phyloP scores from a whole-genome alignment of 2,329 filamentous ascomycete genomes.

The Cladosporium sp. region DNA sequence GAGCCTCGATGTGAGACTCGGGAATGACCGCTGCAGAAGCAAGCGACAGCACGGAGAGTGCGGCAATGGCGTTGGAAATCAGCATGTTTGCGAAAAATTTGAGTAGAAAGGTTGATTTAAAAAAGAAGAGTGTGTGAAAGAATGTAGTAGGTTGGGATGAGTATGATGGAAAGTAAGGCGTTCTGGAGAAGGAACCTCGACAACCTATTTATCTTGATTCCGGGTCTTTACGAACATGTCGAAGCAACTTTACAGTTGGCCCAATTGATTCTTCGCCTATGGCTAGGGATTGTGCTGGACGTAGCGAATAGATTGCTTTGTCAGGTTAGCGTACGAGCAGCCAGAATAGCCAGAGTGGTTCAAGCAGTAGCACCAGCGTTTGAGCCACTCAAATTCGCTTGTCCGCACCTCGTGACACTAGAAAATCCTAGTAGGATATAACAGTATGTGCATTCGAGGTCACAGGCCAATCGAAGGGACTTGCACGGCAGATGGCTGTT shows the following conservation, averaged over 20 bases:
- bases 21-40: constrained; percentile 17
- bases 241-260: background rate
- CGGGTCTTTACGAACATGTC: background rate
- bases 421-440: background rate
- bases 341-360: constrained; percentile 6
- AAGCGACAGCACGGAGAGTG: constrained; percentile 18
- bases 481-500: background rate
- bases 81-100: constrained; percentile 13
- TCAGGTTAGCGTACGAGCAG: background rate
- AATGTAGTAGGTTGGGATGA: background rate
- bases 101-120: background rate
- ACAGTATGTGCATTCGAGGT: background rate
- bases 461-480: background rate
- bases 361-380: background rate
- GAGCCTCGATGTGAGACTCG: constrained; percentile 12
- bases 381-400: background rate
- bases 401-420: constrained; percentile 3
- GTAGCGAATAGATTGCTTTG: constrained; percentile 12
- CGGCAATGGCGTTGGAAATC: constrained; percentile 14
- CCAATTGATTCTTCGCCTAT: background rate
- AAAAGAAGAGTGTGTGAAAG: background rate
- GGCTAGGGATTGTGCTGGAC: background rate
- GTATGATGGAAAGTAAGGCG: background rate
- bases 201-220: constrained; percentile 7
- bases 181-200: background rate